phyloP scores from a whole-genome alignment of 305 asterid genomes.

The Fraxinus baroniana region DNA sequence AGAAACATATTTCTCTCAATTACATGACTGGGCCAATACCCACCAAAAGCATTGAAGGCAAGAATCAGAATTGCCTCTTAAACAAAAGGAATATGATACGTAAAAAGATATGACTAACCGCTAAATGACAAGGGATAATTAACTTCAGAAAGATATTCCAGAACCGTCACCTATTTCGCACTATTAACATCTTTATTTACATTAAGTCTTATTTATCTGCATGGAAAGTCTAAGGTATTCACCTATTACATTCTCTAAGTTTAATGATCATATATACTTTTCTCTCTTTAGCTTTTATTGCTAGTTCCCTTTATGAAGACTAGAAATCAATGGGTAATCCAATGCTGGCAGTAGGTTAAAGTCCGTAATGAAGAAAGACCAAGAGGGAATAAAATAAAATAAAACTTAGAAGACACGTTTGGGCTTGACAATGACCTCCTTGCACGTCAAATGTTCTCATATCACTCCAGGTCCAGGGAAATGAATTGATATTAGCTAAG shows the following conservation, averaged over 20 bases:
- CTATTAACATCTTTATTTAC: background rate
- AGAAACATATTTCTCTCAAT: background rate
- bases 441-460: background rate
- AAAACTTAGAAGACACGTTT: background rate
- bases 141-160: background rate
- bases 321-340: background rate
- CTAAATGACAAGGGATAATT: background rate
- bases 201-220: background rate
- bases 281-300: background rate
- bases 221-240: background rate
- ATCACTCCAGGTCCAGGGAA: background rate
- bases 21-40: conserved; percentile 20
- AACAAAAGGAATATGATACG: background rate
- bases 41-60: conserved; percentile 4
- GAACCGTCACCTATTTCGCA: background rate
- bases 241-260: background rate
- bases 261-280: background rate
- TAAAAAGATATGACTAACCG: background rate
- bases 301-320: background rate
- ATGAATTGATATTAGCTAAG: background rate
- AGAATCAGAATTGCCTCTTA: background rate
- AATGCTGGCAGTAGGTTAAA: background rate
- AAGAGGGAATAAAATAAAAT: background rate
- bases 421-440: background rate
- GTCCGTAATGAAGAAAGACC: background rate